Conservation (phyloP, 1,139 yeast genomes). For the Zygoascus meyerae region DNA sequence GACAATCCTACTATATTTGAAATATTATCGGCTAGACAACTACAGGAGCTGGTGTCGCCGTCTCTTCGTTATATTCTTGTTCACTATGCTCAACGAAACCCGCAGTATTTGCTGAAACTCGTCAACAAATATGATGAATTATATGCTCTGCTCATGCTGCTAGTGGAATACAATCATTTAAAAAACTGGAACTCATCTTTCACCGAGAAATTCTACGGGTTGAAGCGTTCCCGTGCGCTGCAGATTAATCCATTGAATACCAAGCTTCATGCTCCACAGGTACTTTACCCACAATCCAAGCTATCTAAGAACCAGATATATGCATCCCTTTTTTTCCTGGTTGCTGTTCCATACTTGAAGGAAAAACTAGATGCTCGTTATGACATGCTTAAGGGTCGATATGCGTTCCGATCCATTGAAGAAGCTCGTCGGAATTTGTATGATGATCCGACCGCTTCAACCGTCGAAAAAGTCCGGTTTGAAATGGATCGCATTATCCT, state of each 20-base stretch:
- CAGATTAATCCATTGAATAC: constrained; percentile 27
- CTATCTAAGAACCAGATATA: constrained; percentile 50
- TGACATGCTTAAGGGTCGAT: constrained; percentile 58
- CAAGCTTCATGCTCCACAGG: constrained; percentile 36
- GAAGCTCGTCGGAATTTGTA: constrained; percentile 29
- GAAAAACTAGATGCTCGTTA: constrained; percentile 64
- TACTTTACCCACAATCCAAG: constrained; percentile 51
- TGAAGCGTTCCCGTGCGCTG: constrained; percentile 52
- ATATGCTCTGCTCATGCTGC: constrained; percentile 53
- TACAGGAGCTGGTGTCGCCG: constrained; percentile 73
- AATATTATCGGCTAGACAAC: constrained; percentile 71
- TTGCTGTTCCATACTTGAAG: constrained; percentile 61
- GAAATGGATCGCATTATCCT: constrained; percentile 45
- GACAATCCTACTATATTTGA: constrained; percentile 80
- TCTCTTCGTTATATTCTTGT: constrained; percentile 75
- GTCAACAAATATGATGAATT: constrained; percentile 75
- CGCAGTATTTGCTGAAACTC: constrained; percentile 56
- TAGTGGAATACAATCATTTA: constrained; percentile 70
- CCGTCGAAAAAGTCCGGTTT: constrained; percentile 20
- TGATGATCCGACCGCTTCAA: constrained; percentile 7
- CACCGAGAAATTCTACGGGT: constrained; percentile 88
- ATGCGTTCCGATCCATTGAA: constrained; percentile 46
- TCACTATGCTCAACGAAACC: constrained; percentile 75
- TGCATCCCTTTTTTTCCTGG: constrained; percentile 57
- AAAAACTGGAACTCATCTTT: constrained; percentile 78